Conservation (phyloP, 108 stramenopile genomes). For the Discostella stelligeroides region DNA sequence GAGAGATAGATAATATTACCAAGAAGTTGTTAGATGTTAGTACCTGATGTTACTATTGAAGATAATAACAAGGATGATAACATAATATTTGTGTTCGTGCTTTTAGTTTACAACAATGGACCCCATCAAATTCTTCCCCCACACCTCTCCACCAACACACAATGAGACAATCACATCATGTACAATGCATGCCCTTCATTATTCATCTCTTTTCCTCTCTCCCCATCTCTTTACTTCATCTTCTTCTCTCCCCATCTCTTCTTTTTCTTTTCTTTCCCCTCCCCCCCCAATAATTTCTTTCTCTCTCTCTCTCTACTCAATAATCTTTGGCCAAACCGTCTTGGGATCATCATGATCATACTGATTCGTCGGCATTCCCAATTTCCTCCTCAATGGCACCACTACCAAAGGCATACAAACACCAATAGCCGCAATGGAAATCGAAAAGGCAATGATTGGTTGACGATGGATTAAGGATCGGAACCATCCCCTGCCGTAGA, state of each 20-base stretch:
- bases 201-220: not conserved
- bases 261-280: not conserved
- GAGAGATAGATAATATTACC: too few species aligned
- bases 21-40: too few species aligned
- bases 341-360: conserved; percentile 68
- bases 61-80: too few species aligned
- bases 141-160: too few species aligned
- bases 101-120: too few species aligned
- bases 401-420: conserved; percentile 69
- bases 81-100: too few species aligned
- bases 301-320: conserved; percentile 32
- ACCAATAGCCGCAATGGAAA: conserved; percentile 59
- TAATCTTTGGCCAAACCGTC: conserved; percentile 72
- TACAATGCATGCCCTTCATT: too few species aligned
- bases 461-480: conserved; percentile 79
- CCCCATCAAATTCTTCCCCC: too few species aligned
- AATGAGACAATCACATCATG: too few species aligned
- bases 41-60: too few species aligned
- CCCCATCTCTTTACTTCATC: not conserved
- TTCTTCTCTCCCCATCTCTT: not conserved
- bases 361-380: conserved; percentile 87
- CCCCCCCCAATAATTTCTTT: not conserved
- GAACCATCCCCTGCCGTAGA: conserved; percentile 81
- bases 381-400: conserved; percentile 70
- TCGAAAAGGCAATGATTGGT: conserved; percentile 78